Percentiles rank a stretch among this genome's conserved stretches.
Conservation (phyloP, 805 yeast species). For the Myxozyma mucilagina region DNA sequence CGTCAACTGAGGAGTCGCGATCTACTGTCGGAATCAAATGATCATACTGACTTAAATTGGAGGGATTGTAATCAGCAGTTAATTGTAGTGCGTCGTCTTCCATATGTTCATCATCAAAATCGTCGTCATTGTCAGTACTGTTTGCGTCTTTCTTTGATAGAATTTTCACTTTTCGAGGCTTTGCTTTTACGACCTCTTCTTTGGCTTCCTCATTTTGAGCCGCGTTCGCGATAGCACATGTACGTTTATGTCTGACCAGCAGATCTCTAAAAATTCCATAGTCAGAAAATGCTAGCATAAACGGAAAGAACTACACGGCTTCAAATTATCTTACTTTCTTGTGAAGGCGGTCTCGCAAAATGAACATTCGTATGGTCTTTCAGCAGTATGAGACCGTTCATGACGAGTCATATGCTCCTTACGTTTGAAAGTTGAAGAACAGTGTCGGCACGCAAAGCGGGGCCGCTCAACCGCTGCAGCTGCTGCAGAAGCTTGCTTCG, state of each 20-base stretch:
- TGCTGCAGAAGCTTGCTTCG: neutral
- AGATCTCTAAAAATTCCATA: conserved; percentile 10
- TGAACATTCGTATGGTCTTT: conserved; percentile 71
- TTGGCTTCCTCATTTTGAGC: neutral
- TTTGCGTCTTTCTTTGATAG: neutral
- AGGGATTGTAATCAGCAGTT: conserved; percentile 7
- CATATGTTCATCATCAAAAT: neutral
- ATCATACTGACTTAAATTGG: conserved; percentile 14
- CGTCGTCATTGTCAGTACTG: neutral
- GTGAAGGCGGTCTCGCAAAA: conserved; percentile 73
- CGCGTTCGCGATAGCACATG: conserved; percentile 18
- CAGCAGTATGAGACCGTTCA: conserved; percentile 78
- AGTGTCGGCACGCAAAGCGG: conserved; percentile 22
- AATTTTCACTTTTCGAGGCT: neutral
- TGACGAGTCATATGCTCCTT: conserved; percentile 43
- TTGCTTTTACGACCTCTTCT: neutral
- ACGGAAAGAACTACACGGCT: neutral
- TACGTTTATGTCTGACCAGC: conserved; percentile 17
- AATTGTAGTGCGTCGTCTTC: conserved; percentile 8
- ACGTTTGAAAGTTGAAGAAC: conserved; percentile 24
- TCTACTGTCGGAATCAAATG: conserved; percentile 7
- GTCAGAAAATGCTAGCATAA: neutral
- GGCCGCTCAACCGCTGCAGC: conserved; percentile 2
- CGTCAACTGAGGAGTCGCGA: conserved; percentile 3
- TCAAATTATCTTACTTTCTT: conserved; percentile 7